Conservation (phyloP, 768 basidiomycete genomes). For the Phlebiopsis gigantea region DNA sequence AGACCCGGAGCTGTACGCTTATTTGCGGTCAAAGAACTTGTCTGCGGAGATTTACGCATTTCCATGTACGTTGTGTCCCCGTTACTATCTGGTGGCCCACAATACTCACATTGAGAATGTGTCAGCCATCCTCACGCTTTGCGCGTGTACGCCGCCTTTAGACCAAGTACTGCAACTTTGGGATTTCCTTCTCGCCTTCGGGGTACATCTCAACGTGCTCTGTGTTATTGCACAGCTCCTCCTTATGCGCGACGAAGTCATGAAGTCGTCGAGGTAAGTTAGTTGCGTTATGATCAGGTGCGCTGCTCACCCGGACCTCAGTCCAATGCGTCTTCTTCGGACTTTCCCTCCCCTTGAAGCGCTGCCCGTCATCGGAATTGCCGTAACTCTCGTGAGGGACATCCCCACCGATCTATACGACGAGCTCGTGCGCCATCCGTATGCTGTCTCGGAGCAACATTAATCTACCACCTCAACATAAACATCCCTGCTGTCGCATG, state of each 20-base stretch:
- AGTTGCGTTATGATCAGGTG: background rate
- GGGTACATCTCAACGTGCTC: slow-evolving; percentile 92
- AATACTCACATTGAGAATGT: background rate
- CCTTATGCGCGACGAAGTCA: slow-evolving; percentile 85
- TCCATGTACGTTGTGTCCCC: slow-evolving; percentile 60
- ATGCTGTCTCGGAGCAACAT: slow-evolving; percentile 36
- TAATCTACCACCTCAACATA: background rate
- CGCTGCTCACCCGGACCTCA: slow-evolving; percentile 25
- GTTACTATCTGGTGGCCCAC: background rate
- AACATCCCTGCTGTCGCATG: background rate
- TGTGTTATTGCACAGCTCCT: slow-evolving; percentile 95
- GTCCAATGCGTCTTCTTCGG: slow-evolving; percentile 91
- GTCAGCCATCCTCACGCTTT: slow-evolving; percentile 86
- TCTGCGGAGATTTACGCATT: slow-evolving; percentile 97
- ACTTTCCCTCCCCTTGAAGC: slow-evolving; percentile 93
- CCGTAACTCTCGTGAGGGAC: slow-evolving; percentile 90
- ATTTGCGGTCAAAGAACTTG: slow-evolving; percentile 85
- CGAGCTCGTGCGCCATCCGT: slow-evolving; percentile 86
- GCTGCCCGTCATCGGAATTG: slow-evolving; percentile 82
- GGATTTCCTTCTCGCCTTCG: slow-evolving; percentile 97
- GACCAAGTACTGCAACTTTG: slow-evolving; percentile 93
- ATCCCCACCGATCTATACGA: slow-evolving; percentile 84
- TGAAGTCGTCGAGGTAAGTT: slow-evolving; percentile 76
- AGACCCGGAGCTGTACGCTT: slow-evolving; percentile 77
- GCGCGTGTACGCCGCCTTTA: slow-evolving; percentile 94